Conservation (phyloP, 2,329 filamentous ascomycete genomes). For the Zalaria obscura region DNA sequence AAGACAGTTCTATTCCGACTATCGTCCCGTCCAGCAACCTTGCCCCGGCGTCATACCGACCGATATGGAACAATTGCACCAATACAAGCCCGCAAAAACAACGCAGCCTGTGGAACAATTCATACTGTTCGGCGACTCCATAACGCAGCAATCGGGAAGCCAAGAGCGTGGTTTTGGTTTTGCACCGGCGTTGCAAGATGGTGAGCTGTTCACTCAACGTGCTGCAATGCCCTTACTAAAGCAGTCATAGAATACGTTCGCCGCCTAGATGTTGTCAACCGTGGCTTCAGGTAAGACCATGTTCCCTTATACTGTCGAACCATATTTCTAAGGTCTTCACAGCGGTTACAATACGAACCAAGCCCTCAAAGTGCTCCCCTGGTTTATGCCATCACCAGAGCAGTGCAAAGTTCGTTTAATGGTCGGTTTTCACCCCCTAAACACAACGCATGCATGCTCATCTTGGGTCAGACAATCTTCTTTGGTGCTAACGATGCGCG, state of each 20-base stretch:
- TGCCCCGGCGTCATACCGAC: no score
- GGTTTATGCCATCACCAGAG: constrained; percentile 55
- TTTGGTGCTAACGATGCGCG: constrained; percentile 87
- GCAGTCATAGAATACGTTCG: constrained; percentile 51
- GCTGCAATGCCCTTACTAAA: neutral
- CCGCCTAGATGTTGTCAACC: constrained; percentile 73
- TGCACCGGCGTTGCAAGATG: constrained; percentile 53
- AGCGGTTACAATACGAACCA: constrained; percentile 73
- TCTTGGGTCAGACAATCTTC: constrained; percentile 48
- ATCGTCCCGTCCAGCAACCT: no score
- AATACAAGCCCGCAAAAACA: no score
- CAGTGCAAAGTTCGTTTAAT: constrained; percentile 51
- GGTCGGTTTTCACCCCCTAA: constrained; percentile 27
- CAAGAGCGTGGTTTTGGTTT: constrained; percentile 59
- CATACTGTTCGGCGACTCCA: constrained; percentile 80
- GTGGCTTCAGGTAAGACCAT: constrained; percentile 51
- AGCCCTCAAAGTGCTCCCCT: constrained; percentile 52
- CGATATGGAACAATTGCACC: no score
- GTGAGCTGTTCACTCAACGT: constrained; percentile 30
- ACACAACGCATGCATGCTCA: neutral
- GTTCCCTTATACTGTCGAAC: constrained; percentile 2
- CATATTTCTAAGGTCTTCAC: neutral
- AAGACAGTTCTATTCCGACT: no score
- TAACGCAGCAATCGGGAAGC: constrained; percentile 56
- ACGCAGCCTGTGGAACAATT: constrained; percentile 29